These are phyloP conservation scores for Microdochium nivale DNA, from an alignment of 2,329 filamentous ascomycete genomes.

Conservation along the genomic window DNA sequence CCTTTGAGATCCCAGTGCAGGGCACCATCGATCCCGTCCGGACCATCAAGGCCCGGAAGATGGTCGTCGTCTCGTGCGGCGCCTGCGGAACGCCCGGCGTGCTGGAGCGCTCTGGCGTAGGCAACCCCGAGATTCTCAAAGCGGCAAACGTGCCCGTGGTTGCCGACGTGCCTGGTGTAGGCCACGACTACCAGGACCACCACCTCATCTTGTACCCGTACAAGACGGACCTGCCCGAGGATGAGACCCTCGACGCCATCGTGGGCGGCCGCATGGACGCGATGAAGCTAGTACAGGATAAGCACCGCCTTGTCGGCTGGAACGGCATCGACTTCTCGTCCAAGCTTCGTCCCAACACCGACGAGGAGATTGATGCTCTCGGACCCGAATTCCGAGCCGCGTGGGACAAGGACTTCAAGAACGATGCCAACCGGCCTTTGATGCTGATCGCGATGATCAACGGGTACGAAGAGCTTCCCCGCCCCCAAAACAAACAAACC, in stretches of 20 bases:
- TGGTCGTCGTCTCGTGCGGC: constrained; percentile 31
- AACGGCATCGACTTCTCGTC: constrained; percentile 43
- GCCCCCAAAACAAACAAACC: no score
- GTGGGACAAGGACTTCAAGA: constrained; percentile 42
- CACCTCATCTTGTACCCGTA: constrained; percentile 43
- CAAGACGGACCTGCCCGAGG: constrained; percentile 30
- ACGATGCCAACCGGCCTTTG: constrained; percentile 13
- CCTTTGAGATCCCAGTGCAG: constrained; percentile 18
- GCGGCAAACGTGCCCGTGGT: constrained; percentile 21
- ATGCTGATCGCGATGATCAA: constrained; percentile 12
- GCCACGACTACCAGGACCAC: constrained; percentile 41
- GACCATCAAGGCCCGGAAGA: constrained; percentile 34
- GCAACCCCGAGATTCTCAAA: constrained; percentile 32
- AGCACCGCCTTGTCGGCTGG: constrained; percentile 36
- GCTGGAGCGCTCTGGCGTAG: constrained; percentile 44
- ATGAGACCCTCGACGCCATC: constrained; percentile 32
- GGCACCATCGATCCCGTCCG: constrained; percentile 8
- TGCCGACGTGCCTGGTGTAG: constrained; percentile 35
- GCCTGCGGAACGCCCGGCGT: constrained; percentile 32
- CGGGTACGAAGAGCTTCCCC: constrained; percentile 5
- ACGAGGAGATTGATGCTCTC: constrained; percentile 39
- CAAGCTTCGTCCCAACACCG: constrained; percentile 41
- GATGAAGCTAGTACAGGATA: constrained; percentile 11
- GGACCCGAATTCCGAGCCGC: constrained; percentile 38
- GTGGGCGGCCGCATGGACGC: constrained; percentile 10